Conservation (phyloP, 2,329 filamentous ascomycete species). For the Tricladium varicosporioides region DNA sequence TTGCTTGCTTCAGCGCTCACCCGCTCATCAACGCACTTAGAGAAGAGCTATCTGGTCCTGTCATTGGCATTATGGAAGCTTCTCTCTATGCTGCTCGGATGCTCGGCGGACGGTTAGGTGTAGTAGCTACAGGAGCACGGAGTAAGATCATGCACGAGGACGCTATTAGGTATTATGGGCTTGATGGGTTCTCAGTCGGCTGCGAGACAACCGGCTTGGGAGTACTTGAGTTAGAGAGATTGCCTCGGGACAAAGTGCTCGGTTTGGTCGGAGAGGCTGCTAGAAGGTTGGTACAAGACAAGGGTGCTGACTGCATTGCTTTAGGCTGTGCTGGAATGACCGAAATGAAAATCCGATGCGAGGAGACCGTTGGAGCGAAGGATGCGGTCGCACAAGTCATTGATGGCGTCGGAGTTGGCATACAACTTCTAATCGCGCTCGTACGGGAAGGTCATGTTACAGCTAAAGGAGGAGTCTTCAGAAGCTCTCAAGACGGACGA, state of each 20-base stretch:
- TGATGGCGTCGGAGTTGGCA: constrained; percentile 48
- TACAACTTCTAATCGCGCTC: constrained; percentile 44
- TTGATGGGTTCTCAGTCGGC: constrained; percentile 53
- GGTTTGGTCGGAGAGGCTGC: constrained; percentile 68
- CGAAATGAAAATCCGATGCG: constrained; percentile 65
- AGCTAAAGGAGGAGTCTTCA: constrained; percentile 43
- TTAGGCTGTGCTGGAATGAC: constrained; percentile 92
- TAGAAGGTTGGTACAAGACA: constrained; percentile 56
- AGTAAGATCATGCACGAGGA: constrained; percentile 66
- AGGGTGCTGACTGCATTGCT: constrained; percentile 65
- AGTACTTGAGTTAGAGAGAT: constrained; percentile 75
- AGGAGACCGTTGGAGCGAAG: constrained; percentile 43
- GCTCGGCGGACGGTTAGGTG: constrained; percentile 66
- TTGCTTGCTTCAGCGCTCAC: constrained; percentile 86
- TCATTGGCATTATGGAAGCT: constrained; percentile 86
- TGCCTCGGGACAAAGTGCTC: constrained; percentile 61
- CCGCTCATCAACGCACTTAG: constrained; percentile 66
- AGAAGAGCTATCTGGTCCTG: constrained; percentile 45
- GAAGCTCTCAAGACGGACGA: constrained; percentile 38
- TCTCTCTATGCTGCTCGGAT: constrained; percentile 48
- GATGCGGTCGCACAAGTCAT: constrained; percentile 45
- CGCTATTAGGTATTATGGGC: constrained; percentile 58
- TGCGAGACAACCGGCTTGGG: constrained; percentile 63
- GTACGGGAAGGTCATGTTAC: constrained; percentile 45
- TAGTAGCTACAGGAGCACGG: constrained; percentile 78